Conservation (phyloP, 176 grass and related monocot genomes). For the Ensete glaucum region DNA sequence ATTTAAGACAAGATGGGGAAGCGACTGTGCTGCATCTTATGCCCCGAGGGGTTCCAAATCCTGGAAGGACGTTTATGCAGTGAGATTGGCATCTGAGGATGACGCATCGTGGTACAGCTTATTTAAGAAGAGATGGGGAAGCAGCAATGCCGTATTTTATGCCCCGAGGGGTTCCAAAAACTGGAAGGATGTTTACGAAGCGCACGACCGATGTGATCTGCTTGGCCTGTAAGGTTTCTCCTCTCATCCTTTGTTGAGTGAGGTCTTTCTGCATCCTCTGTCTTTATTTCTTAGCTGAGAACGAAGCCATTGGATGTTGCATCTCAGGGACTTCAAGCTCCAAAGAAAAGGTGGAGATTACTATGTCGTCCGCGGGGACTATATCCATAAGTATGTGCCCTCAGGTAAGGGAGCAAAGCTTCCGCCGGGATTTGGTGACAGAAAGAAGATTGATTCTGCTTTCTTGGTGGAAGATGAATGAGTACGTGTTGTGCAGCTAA, state of each 20-base stretch:
- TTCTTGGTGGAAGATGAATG: too few species aligned
- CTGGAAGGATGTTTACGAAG: conserved; percentile 81
- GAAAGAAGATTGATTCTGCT: too few species aligned
- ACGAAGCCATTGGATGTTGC: too few species aligned
- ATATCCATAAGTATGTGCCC: too few species aligned
- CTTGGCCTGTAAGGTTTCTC: conserved; percentile 55
- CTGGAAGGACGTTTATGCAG: conserved; percentile 81
- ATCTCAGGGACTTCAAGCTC: too few species aligned
- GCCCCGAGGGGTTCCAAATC: conserved; percentile 42
- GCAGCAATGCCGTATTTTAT: conserved; percentile 50
- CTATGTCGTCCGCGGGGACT: too few species aligned
- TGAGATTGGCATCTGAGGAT: conserved; percentile 33
- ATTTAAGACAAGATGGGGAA: conserved; percentile 61
- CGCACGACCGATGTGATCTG: conserved; percentile 73
- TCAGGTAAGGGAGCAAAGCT: too few species aligned
- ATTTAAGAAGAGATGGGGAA: conserved; percentile 63
- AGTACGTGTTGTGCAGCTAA: too few species aligned
- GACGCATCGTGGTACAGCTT: conserved; percentile 62
- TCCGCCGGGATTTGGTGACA: too few species aligned
- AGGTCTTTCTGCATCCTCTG: too few species aligned
- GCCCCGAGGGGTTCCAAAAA: conserved; percentile 41
- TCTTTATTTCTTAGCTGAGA: too few species aligned
- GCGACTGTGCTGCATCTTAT: conserved; percentile 54
- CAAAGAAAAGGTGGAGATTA: too few species aligned
- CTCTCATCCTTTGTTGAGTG: background rate